These are phyloP conservation scores for Podospora fimiseda DNA, from an alignment of 495 filamentous ascomycete genomes.

Conservation along the genomic window DNA sequence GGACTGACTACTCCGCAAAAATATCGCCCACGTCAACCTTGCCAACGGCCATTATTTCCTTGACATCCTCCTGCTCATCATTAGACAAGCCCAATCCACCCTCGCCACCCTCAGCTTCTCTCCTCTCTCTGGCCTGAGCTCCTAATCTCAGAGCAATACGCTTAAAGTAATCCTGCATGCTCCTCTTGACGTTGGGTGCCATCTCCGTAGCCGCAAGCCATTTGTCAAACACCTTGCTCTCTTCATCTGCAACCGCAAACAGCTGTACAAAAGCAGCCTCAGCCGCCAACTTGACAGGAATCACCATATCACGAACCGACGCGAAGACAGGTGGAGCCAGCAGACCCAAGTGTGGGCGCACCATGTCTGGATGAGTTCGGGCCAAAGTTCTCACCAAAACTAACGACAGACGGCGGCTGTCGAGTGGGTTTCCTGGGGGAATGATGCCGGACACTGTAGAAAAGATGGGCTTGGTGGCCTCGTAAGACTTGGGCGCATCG, in stretches of 20 bases:
- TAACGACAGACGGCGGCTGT: slow-evolving; percentile 82
- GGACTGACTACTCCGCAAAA: slow-evolving; percentile 39
- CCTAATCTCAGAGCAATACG: slow-evolving; percentile 76
- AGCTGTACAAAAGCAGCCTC: slow-evolving; percentile 92
- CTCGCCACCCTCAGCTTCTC: slow-evolving; percentile 81
- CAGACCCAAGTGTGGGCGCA: slow-evolving; percentile 68
- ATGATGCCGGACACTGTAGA: slow-evolving; percentile 67
- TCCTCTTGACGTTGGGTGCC: slow-evolving; percentile 65
- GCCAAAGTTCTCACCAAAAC: slow-evolving; percentile 82
- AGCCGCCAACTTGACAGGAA: slow-evolving; percentile 90
- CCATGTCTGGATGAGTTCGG: slow-evolving; percentile 66
- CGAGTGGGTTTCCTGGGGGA: slow-evolving; percentile 64
- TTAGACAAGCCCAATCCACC: slow-evolving; percentile 77
- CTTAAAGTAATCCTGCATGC: slow-evolving; percentile 97
- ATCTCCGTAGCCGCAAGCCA: slow-evolving; percentile 60
- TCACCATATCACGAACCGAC: slow-evolving; percentile 85
- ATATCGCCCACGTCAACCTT: slow-evolving; percentile 72
- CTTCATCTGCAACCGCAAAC: slow-evolving; percentile 85
- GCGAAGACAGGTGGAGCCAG: slow-evolving; percentile 82
- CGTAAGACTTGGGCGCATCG: slow-evolving; percentile 53
- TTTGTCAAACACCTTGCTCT: slow-evolving; percentile 83
- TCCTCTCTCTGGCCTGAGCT: slow-evolving; percentile 76
- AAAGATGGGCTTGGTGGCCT: slow-evolving; percentile 71
- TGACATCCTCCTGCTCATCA: slow-evolving; percentile 89
- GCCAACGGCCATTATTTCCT: slow-evolving; percentile 92